These are phyloP conservation scores for Skeletonema grethae DNA, from an alignment of 108 stramenopile genomes.

Conservation along the genomic window DNA sequence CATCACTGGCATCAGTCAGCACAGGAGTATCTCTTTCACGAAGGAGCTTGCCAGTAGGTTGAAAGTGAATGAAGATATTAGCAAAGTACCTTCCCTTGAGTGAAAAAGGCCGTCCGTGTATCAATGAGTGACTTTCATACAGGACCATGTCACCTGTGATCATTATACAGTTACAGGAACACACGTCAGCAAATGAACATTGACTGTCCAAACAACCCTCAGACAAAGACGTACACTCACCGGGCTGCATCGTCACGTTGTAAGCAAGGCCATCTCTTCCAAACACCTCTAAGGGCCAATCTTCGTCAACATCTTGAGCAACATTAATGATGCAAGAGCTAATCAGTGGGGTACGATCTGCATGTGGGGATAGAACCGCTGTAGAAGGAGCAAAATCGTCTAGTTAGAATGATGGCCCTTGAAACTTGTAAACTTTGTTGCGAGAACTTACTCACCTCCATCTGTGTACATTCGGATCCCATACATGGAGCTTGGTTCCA, in stretches of 20 bases:
- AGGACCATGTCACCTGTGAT: constrained; percentile 59
- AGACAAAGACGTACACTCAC: not conserved
- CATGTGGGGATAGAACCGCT: constrained; percentile 83
- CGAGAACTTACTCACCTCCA: not conserved
- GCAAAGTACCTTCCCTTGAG: constrained; percentile 85
- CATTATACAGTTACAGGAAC: too few relatives aligned
- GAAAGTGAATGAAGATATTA: constrained; percentile 71
- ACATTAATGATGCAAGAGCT: constrained; percentile 90
- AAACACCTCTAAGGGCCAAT: constrained; percentile 92
- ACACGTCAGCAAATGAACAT: too few relatives aligned
- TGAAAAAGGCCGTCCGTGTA: constrained; percentile 86
- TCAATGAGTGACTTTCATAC: constrained; percentile 68
- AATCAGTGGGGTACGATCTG: constrained; percentile 89
- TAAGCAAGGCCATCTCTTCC: constrained; percentile 82
- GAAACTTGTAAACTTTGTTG: too few relatives aligned
- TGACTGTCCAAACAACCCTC: too few relatives aligned
- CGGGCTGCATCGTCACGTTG: constrained; percentile 79
- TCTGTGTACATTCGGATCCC: constrained; percentile 88
- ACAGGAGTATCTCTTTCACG: constrained; percentile 36
- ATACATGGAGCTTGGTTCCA: constrained; percentile 79
- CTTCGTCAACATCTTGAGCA: constrained; percentile 89
- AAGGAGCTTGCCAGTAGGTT: constrained; percentile 44
- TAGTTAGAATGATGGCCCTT: too few relatives aligned
- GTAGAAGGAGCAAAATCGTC: too few relatives aligned
- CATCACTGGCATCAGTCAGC: constrained; percentile 29